Evolutionary conservation across 2,329 filamentous ascomycete species (phyloP).

Genomic region (Xylaria digitata): DNA sequence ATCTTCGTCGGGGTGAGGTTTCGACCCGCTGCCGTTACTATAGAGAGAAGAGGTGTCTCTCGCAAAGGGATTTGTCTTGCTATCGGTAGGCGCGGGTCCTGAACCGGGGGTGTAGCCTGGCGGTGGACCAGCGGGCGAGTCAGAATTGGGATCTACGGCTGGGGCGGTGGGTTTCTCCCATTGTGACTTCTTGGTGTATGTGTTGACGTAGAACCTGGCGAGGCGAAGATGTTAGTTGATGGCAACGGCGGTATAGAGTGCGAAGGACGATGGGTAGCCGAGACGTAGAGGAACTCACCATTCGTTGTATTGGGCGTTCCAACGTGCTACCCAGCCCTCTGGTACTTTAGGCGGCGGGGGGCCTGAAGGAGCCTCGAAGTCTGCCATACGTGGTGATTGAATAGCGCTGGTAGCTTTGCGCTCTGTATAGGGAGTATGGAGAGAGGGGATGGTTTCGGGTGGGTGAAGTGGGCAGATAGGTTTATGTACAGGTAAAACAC

Average conservation of each 20-base stretch:
- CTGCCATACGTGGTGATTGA: slow-evolving; percentile 58
- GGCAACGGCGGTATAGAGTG: background rate
- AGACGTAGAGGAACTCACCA: slow-evolving; percentile 58
- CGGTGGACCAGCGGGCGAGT: slow-evolving; percentile 69
- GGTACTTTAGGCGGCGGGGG: slow-evolving; percentile 72
- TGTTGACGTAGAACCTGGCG: slow-evolving; percentile 88
- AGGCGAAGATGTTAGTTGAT: slow-evolving; percentile 20
- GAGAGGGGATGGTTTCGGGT: background rate
- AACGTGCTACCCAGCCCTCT: slow-evolving; percentile 86
- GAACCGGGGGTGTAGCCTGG: slow-evolving; percentile 71
- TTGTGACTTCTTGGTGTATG: slow-evolving; percentile 86
- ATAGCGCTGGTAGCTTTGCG: slow-evolving; percentile 4
- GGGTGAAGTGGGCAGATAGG: slow-evolving; percentile 1
- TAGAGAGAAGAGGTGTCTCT: slow-evolving; percentile 46
- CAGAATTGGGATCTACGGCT: slow-evolving; percentile 63
- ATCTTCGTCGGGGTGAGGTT: slow-evolving; percentile 48
- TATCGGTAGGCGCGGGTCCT: slow-evolving; percentile 59
- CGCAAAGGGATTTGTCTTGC: slow-evolving; percentile 79
- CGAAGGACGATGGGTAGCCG: background rate
- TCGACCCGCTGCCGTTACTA: slow-evolving; percentile 32
- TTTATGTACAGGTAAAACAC: slow-evolving; percentile 8
- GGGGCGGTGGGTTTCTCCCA: slow-evolving; percentile 86
- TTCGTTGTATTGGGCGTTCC: slow-evolving; percentile 89
- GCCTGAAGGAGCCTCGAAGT: slow-evolving; percentile 64
- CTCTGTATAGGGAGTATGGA: background rate